A percentile compares a stretch with the other conserved stretches of the same genome.
Conservation (phyloP, 148 eudicot genomes). For the Vaccinium vitisidaea region DNA sequence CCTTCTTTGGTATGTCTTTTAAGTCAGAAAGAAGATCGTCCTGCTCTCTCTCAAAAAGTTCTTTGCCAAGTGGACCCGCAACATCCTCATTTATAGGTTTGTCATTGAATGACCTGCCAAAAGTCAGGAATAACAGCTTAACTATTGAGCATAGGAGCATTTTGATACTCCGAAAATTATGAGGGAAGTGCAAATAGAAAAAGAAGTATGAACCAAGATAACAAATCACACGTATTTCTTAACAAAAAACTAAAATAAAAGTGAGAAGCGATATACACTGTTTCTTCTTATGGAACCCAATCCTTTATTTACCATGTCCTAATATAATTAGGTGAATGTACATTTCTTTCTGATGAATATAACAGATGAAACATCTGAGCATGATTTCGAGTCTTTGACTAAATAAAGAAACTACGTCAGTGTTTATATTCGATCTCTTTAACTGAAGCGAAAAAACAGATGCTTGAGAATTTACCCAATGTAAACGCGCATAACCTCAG, state of each 20-base stretch:
- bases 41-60: conserved; percentile 96
- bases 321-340: not conserved
- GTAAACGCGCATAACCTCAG: conserved; percentile 93
- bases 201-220: not conserved
- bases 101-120: conserved; percentile 82
- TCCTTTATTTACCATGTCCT: not conserved
- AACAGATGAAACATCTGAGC: not conserved
- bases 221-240: not conserved
- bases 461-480: conserved; percentile 65
- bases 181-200: not conserved
- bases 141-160: not conserved
- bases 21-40: conserved; percentile 86
- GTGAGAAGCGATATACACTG: not conserved
- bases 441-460: not conserved
- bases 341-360: not conserved
- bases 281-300: not conserved
- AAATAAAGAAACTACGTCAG: not conserved
- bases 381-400: not conserved
- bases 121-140: not conserved
- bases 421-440: not conserved
- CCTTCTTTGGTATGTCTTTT: conserved; percentile 94
- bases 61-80: conserved; percentile 82
- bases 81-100: conserved; percentile 69
- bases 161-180: not conserved
- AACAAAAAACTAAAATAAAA: not conserved